phyloP scores from a whole-genome alignment of 192 early-diverging fungal species.

The Podila epicladia region DNA sequence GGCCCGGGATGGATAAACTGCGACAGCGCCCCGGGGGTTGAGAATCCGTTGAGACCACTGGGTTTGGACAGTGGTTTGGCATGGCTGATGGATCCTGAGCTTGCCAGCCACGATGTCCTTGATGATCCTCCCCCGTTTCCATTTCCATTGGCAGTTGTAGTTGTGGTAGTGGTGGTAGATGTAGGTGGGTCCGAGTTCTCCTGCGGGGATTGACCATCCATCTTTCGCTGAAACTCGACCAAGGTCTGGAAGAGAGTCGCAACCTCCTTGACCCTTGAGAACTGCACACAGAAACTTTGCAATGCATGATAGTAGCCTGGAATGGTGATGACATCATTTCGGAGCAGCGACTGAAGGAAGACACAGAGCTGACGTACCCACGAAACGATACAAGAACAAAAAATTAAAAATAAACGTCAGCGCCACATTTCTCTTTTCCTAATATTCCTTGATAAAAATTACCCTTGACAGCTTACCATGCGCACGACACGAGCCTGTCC shows the following conservation, averaged over 20 bases:
- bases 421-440: not conserved
- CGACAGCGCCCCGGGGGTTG: slow-evolving; percentile 40
- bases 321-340: slow-evolving; percentile 50
- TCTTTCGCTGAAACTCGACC: slow-evolving; percentile 44
- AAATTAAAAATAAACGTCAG: not conserved
- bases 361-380: slow-evolving; percentile 45
- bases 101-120: slow-evolving; percentile 40
- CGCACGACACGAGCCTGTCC: slow-evolving; percentile 55
- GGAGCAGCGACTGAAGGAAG: slow-evolving; percentile 51
- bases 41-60: slow-evolving; percentile 37
- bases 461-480: slow-evolving; percentile 31
- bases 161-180: slow-evolving; percentile 2
- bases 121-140: slow-evolving; percentile 10
- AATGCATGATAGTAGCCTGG: slow-evolving; percentile 47
- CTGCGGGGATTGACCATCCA: slow-evolving; percentile 29
- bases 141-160: slow-evolving; percentile 17
- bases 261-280: slow-evolving; percentile 52
- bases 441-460: too few relatives aligned
- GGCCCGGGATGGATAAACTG: slow-evolving; percentile 51
- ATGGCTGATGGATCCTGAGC: slow-evolving; percentile 46
- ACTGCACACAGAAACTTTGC: slow-evolving; percentile 55
- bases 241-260: slow-evolving; percentile 48
- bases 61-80: slow-evolving; percentile 33
- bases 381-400: not conserved
- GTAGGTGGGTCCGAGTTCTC: not conserved